Conservation (phyloP, 2,329 filamentous ascomycete species). For the Fusarium torulosum region DNA sequence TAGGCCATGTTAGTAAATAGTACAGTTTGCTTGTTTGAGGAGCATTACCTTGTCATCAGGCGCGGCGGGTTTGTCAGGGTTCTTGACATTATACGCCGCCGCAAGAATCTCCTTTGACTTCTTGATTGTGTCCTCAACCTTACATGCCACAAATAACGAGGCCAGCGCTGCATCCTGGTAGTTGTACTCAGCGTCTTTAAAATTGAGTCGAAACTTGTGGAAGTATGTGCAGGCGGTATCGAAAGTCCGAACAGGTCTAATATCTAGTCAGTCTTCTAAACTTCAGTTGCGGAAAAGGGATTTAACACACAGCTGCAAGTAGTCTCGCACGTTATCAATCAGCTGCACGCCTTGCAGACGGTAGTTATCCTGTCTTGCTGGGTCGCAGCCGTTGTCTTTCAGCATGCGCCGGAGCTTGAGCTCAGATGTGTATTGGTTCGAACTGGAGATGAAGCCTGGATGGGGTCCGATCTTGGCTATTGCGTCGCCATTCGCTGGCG, state of each 20-base stretch:
- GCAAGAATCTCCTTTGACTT: slow-evolving; percentile 95
- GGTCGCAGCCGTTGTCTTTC: slow-evolving; percentile 75
- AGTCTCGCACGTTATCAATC: slow-evolving; percentile 86
- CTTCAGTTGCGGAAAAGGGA: not conserved
- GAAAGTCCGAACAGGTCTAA: slow-evolving; percentile 88
- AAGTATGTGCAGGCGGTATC: slow-evolving; percentile 93
- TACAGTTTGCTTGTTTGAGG: too few relatives aligned
- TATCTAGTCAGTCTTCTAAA: slow-evolving; percentile 11
- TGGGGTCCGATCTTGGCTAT: slow-evolving; percentile 55
- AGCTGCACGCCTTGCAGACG: slow-evolving; percentile 88
- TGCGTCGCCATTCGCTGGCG: slow-evolving; percentile 37
- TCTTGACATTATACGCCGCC: slow-evolving; percentile 88
- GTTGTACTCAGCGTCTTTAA: slow-evolving; percentile 87
- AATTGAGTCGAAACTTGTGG: slow-evolving; percentile 90
- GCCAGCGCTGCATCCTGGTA: slow-evolving; percentile 89
- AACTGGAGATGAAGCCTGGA: slow-evolving; percentile 63
- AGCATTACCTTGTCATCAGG: slow-evolving; percentile 82
- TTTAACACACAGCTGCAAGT: slow-evolving; percentile 75
- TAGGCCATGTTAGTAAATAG: slow-evolving; percentile 52
- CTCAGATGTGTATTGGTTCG: slow-evolving; percentile 83
- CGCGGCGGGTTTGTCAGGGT: slow-evolving; percentile 73
- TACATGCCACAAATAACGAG: slow-evolving; percentile 91
- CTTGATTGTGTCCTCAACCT: slow-evolving; percentile 97
- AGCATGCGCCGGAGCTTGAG: slow-evolving; percentile 82
- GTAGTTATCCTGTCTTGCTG: slow-evolving; percentile 82